A percentile compares a stretch with the other conserved stretches of the same genome.
These are phyloP conservation scores for Leccinum solheimii DNA, from an alignment of 1,284 basidiomycete species.

Conservation along the genomic window DNA sequence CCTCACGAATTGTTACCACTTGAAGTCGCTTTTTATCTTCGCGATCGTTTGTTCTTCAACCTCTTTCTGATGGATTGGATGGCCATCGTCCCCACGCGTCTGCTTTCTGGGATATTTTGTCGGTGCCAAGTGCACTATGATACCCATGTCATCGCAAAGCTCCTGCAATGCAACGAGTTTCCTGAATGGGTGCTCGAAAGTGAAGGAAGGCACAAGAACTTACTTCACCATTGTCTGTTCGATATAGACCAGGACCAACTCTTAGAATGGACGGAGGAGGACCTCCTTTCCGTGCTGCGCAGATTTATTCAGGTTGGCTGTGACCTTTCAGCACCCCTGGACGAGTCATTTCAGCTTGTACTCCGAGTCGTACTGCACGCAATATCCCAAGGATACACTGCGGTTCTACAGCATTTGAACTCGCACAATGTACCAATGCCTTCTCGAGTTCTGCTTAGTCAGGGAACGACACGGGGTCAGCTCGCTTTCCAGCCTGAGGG, in stretches of 20 bases:
- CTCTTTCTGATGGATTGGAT: slow-evolving; percentile 1
- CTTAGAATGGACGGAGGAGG: background rate
- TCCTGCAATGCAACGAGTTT: slow-evolving; percentile 6
- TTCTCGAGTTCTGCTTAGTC: background rate
- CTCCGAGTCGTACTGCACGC: background rate
- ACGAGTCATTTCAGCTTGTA: background rate
- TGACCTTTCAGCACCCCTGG: background rate
- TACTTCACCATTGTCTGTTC: background rate
- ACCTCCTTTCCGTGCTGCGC: background rate
- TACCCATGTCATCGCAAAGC: background rate
- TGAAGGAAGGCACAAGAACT: background rate
- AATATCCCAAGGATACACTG: background rate
- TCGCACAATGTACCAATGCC: background rate
- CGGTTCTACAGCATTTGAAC: background rate
- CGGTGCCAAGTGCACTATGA: background rate
- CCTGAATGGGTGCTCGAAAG: slow-evolving; percentile 2
- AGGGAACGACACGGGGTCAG: background rate
- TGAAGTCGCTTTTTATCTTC: background rate
- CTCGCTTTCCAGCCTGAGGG: background rate
- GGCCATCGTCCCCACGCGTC: background rate
- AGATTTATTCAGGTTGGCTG: slow-evolving; percentile 4
- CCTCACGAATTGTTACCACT: slow-evolving; percentile 1
- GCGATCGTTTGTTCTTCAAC: background rate
- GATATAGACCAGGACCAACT: background rate
- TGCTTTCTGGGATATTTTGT: background rate